Evolutionary conservation across 2,329 filamentous ascomycete species (phyloP).

Genomic region (Cladophialophora immunda): DNA sequence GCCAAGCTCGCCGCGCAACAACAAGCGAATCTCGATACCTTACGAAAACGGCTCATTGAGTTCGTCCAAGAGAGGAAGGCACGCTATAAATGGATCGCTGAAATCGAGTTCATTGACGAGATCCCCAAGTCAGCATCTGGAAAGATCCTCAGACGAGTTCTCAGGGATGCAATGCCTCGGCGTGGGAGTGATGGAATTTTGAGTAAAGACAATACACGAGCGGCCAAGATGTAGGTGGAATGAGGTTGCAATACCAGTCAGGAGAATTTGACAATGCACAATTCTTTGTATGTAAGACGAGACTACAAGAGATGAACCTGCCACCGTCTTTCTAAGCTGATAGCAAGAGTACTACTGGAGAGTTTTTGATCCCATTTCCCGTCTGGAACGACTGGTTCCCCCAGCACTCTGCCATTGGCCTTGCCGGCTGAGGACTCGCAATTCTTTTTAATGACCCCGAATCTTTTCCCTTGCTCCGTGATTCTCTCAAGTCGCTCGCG

Average conservation of each 20-base stretch:
- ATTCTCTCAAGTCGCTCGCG: background rate
- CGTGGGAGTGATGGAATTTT: too few species aligned
- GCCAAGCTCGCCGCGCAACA: constrained; percentile 32
- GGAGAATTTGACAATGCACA: too few species aligned
- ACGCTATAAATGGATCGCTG: constrained; percentile 47
- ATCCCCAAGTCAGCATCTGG: constrained; percentile 61
- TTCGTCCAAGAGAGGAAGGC: constrained; percentile 53
- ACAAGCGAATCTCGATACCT: constrained; percentile 4
- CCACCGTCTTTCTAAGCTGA: too few species aligned
- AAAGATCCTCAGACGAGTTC: constrained; percentile 55
- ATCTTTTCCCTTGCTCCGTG: too few species aligned
- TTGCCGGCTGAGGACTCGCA: too few species aligned
- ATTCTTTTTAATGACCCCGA: too few species aligned
- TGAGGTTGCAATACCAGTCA: background rate
- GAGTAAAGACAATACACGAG: background rate
- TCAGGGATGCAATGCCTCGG: constrained; percentile 32
- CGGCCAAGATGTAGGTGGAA: background rate
- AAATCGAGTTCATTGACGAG: constrained; percentile 57
- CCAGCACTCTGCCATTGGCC: too few species aligned
- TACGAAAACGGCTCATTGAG: constrained; percentile 31
- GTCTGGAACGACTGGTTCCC: too few species aligned
- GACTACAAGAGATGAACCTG: too few species aligned
- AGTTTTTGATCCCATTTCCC: too few species aligned
- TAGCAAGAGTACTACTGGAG: too few species aligned
- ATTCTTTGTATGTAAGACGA: too few species aligned